Percentiles rank a stretch among this genome's conserved stretches.
These are phyloP conservation scores for Lepidium aucheri DNA, from an alignment of 345 rosid species.

Conservation along the genomic window DNA sequence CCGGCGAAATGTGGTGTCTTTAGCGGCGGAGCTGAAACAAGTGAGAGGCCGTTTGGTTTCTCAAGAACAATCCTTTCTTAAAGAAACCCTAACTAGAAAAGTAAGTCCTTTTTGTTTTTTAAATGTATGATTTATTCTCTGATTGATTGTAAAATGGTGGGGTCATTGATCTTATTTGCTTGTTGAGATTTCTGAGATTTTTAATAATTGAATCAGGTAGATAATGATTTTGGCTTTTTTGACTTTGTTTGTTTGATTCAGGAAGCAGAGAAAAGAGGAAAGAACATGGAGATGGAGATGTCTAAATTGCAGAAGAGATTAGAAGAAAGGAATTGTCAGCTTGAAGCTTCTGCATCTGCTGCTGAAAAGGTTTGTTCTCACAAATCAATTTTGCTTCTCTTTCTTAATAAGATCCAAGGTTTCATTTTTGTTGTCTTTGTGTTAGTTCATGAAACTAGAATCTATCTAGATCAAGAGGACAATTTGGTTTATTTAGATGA, in stretches of 20 bases:
- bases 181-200: neutral
- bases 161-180: conserved; percentile 11
- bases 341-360: conserved; percentile 57
- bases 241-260: conserved; percentile 10
- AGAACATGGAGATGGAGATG: conserved; percentile 56
- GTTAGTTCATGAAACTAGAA: no score
- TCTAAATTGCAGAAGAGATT: conserved; percentile 45
- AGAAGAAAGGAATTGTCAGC: conserved; percentile 55
- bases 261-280: conserved; percentile 76
- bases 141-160: conserved; percentile 19
- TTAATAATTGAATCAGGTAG: neutral
- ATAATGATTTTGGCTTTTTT: conserved; percentile 3
- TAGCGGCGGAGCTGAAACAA: conserved; percentile 81
- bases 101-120: conserved; percentile 25
- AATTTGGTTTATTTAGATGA: neutral
- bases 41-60: conserved; percentile 70
- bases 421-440: no score
- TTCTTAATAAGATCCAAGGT: neutral
- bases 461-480: neutral
- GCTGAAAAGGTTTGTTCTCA: conserved; percentile 58
- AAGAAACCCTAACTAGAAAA: conserved; percentile 66
- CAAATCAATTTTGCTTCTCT: neutral
- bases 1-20: conserved; percentile 70
- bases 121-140: neutral
- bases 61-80: conserved; percentile 60